phyloP scores from a whole-genome alignment of 176 grass and related monocot genomes.

The Oropetium thomaeum region DNA sequence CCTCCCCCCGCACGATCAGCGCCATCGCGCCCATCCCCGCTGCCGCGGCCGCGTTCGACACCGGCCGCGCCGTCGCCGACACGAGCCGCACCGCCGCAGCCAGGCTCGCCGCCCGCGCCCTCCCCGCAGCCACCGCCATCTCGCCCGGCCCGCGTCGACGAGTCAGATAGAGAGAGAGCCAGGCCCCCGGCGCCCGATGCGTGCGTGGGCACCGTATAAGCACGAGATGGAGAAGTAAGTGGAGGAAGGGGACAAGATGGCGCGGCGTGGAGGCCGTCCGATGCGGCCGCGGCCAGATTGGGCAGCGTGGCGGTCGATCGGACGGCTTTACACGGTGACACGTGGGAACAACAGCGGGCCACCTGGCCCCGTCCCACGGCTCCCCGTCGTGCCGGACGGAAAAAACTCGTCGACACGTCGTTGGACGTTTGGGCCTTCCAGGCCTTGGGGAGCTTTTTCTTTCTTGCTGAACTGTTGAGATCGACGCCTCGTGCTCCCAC shows the following conservation, averaged over 20 bases:
- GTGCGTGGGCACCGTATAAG: conserved; percentile 36
- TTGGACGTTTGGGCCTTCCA: not conserved
- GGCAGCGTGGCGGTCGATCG: not conserved
- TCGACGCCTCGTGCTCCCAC: not conserved
- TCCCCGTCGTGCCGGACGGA: not conserved
- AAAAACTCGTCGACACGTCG: conserved; percentile 22
- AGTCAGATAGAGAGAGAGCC: conserved; percentile 15
- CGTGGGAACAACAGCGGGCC: not conserved
- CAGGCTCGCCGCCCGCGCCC: conserved; percentile 33
- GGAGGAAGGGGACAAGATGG: conserved; percentile 33
- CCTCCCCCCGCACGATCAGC: conserved; percentile 51
- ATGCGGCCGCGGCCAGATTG: not conserved
- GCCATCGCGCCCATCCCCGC: conserved; percentile 26
- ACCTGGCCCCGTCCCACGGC: conserved; percentile 7
- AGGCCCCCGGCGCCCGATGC: conserved; percentile 29
- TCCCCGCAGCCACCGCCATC: conserved; percentile 20
- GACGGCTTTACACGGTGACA: not conserved
- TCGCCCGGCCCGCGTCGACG: conserved; percentile 11
- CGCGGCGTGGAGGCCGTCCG: conserved; percentile 19
- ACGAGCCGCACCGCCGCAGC: conserved; percentile 30
- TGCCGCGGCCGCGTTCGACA: conserved; percentile 37
- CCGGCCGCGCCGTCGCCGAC: conserved; percentile 55
- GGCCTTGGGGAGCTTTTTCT: too few species aligned
- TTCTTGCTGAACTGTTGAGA: not conserved
- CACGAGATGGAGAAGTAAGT: not conserved